Evolutionary conservation across 805 yeast species (phyloP).

Genomic region (Naumovozyma castellii): DNA sequence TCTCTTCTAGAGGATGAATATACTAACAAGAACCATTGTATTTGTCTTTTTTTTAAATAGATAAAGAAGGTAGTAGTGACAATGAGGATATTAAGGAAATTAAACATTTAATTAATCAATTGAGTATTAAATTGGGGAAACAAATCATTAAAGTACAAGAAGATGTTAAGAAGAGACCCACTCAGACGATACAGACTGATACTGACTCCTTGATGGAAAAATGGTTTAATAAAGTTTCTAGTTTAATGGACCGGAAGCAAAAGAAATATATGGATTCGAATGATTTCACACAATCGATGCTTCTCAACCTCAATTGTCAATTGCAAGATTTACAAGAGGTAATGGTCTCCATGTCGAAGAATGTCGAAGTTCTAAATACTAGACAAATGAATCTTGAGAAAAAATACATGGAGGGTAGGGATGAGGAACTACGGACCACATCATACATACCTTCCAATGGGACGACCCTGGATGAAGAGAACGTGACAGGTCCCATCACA

Average conservation of each 20-base stretch:
- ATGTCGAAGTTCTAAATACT: slow-evolving; percentile 9
- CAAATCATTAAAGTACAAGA: neutral
- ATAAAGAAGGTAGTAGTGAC: neutral
- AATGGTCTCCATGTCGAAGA: slow-evolving; percentile 13
- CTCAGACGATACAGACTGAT: neutral
- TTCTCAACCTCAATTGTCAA: slow-evolving; percentile 4
- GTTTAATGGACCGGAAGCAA: neutral
- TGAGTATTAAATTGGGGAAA: neutral
- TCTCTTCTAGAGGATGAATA: no score
- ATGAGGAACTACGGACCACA: neutral
- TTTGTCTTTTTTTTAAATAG: no score
- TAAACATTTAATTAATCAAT: neutral
- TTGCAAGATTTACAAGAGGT: slow-evolving; percentile 15
- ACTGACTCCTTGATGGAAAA: neutral
- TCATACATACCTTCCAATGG: slow-evolving; percentile 4
- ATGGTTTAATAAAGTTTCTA: neutral
- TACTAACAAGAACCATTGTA: neutral
- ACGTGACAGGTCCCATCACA: slow-evolving; percentile 6
- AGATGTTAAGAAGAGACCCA: neutral
- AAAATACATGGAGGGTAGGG: neutral
- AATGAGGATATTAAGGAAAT: neutral
- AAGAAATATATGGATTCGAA: neutral
- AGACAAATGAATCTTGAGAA: slow-evolving; percentile 13
- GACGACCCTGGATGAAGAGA: slow-evolving; percentile 8
- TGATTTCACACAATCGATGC: neutral